Evolutionary conservation across 169 alveolate genomes (phyloP).

Genomic region (Plasmodium berghei): DNA sequence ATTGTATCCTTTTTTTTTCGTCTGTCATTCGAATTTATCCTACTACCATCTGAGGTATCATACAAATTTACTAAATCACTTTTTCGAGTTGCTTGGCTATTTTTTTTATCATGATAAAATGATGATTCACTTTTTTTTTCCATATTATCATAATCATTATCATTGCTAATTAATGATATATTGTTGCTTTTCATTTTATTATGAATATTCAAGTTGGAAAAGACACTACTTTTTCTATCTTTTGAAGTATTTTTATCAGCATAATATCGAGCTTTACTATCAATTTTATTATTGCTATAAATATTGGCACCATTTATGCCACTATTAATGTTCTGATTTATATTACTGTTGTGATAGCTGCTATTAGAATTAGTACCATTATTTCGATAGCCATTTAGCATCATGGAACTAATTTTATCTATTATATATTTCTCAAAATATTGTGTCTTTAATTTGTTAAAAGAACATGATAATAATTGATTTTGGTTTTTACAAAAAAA

Average conservation of each 20-base stretch:
- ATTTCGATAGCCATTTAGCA: constrained; percentile 3
- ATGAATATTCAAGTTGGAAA: constrained; percentile 6
- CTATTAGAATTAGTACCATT: constrained; percentile 7
- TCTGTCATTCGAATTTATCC: no score
- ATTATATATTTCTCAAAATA: constrained; percentile 29
- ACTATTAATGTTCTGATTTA: no score
- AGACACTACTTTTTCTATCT: constrained; percentile 17
- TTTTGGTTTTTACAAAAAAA: constrained; percentile 30
- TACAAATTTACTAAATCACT: constrained; percentile 16
- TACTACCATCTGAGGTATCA: constrained; percentile 16
- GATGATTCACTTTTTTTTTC: constrained; percentile 32
- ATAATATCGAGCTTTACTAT: constrained; percentile 1
- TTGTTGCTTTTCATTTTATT: constrained; percentile 29
- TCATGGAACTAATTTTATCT: constrained; percentile 22
- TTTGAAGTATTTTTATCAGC: not conserved
- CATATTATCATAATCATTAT: constrained; percentile 9
- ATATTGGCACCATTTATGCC: not conserved
- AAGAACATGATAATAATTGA: constrained; percentile 31
- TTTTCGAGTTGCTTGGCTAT: constrained; percentile 26
- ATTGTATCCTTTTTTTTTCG: constrained; percentile 36
- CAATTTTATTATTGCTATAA: not conserved
- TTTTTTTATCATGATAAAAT: constrained; percentile 4
- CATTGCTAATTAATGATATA: constrained; percentile 6
- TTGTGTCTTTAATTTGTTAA: constrained; percentile 41
- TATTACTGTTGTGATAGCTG: constrained; percentile 8